Base-by-base conservation (phyloP, 1,284 basidiomycete genomes). In the Fomitopsis schrenkii region DNA sequence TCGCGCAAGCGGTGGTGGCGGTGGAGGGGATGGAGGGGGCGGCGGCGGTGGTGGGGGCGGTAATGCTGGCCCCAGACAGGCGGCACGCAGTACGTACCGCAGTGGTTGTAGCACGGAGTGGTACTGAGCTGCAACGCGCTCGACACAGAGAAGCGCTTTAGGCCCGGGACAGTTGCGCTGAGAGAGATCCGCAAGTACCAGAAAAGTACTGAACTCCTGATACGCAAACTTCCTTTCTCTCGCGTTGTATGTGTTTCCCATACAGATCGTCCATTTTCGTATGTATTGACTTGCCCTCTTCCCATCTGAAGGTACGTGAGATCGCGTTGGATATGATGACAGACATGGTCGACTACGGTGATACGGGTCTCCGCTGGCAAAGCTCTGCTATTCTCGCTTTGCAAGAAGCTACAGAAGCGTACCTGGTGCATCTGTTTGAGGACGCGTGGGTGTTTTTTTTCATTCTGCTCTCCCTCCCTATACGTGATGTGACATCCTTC, bases 341-440 rank as follows among this genome's bases (percentile, higher is more conserved):
- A 12, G 84, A 89, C 68, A 83, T 85, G 72, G 85, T 86, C 60
- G 82, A 81, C 36, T 78, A 87, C 62, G 77, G 78, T 62, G 81
- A 81, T 19, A 71, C 79, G 0, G 90, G 86, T 45, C 76, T 97
- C 59, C 83, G 95, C 54, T 98, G 95, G 95, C 95, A 98, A 74
- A 91, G 86, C 63, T 92, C 93, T 12, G 95, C 95, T 5, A 82
- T 98, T 59, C 73, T 95, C 63, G 96, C 96, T 2, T 76, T 98
- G 61, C 95, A 98, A 71, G 95, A 98, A 76, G 95, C 95, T 9
- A 93, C 94, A 30, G 95, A 98, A 76, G 95, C 95, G 15, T 98
- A 88, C 70, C 80, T 98, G 14, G 92, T 98, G 15, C 95, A 97
- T 77, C 77, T 98, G 44, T 97, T 98, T 67, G 95, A 98, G 76